Evolutionary conservation across 2,329 filamentous ascomycete species (phyloP), one percentile per base, ranked within the genome.

Genomic region (Xylaria sp.): DNA sequence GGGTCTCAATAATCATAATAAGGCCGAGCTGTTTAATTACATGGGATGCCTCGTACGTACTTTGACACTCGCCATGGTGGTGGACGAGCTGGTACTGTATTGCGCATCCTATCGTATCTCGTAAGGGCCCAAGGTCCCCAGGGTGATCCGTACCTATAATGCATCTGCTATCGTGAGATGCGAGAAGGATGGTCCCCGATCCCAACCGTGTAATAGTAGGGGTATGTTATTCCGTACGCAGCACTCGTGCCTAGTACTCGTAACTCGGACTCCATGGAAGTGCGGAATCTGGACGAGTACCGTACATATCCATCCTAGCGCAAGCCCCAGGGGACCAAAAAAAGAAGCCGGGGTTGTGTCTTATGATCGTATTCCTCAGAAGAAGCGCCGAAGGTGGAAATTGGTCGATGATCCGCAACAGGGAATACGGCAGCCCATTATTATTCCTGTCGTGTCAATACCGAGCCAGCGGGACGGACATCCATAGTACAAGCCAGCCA

Each of bases 351-450:
- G 53, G 51, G 19, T 52, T n/a, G 8, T 37, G 16, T 35, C 30
- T 30, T 55, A 52, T 54, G 9, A 54, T 46, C 44, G 39, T 55
- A 50, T 56, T 47, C 49, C 35, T 16, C 16, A 37, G 51, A 30
- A 42, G 37, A 58, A 58, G 52, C 55, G 51, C 61, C 58, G 55
- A 57, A 44, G 58, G 55, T 59, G 60, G 57, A 60, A 63, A 62
- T 65, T 66, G 63, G 61, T 48, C 54, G 54, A 59, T 63, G 66
- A 67, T 67, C 65, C 59, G 52, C 66, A 49, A 55, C 63, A 67
- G 63, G 66, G 66, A 62, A 62, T 48, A 63, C 54, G n/a, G 19
- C 52, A 34, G 57, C 51, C 56, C 54, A 51, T 42, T 42, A 42
- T 42, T 9, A 42, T 13, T 42, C 37, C 13, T 42, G 23, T 30